phyloP scores from a whole-genome alignment of 306 rosid species.

The Vachellia collinsii region DNA sequence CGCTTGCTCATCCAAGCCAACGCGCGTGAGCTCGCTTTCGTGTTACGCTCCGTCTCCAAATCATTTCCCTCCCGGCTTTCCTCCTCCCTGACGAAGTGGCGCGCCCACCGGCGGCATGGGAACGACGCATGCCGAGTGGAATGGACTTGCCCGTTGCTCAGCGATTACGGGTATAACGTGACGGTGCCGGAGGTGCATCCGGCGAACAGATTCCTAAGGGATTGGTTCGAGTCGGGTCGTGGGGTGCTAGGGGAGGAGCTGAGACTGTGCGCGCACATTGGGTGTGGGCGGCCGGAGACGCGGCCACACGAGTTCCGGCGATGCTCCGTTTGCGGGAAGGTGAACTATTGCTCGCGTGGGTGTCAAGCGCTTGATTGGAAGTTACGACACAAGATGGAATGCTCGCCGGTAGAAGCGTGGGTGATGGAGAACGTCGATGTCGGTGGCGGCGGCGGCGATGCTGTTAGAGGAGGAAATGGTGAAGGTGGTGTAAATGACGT shows the following conservation, averaged over 20 bases:
- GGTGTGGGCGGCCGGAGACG: conserved; percentile 85
- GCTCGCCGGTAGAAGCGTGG: conserved; percentile 50
- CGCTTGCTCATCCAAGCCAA: conserved; percentile 75
- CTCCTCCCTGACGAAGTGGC: conserved; percentile 37
- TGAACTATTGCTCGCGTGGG: conserved; percentile 83
- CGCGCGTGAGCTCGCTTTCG: conserved; percentile 62
- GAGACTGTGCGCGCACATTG: conserved; percentile 65
- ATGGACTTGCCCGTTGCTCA: conserved; percentile 48
- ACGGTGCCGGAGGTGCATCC: conserved; percentile 64
- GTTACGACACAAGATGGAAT: conserved; percentile 62
- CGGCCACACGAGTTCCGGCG: conserved; percentile 84
- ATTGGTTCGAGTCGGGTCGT: conserved; percentile 68
- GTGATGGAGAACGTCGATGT: conserved; percentile 20
- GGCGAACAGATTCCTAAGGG: conserved; percentile 62
- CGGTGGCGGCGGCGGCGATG: conserved; percentile 35
- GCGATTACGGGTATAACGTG: conserved; percentile 57
- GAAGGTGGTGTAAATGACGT: conserved; percentile 27
- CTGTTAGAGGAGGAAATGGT: not conserved
- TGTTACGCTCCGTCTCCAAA: conserved; percentile 37
- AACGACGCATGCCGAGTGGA: conserved; percentile 27
- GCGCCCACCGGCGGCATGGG: conserved; percentile 8
- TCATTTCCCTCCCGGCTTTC: conserved; percentile 6
- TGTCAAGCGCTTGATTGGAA: conserved; percentile 95
- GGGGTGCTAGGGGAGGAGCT: conserved; percentile 40
- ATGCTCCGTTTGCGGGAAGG: conserved; percentile 85